phyloP scores from a whole-genome alignment of 495 filamentous ascomycete genomes.

The Xylaria curta region DNA sequence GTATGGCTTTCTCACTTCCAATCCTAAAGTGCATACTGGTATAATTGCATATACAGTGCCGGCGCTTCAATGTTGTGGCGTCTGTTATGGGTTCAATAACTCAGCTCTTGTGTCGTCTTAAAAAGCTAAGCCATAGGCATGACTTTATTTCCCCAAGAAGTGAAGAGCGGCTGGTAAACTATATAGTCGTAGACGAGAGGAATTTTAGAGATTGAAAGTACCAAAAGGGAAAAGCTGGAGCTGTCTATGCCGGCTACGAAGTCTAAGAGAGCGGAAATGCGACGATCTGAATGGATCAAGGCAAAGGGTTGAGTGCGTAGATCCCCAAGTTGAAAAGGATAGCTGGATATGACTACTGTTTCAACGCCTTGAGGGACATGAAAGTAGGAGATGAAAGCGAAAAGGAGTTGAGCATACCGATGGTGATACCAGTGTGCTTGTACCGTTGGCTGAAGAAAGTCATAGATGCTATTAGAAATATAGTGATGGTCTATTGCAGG shows the following conservation, averaged over 20 bases:
- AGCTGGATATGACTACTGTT: neutral
- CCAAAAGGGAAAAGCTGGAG: too few relatives aligned
- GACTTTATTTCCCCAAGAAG: too few relatives aligned
- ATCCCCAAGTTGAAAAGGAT: neutral
- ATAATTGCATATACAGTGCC: neutral
- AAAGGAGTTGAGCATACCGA: neutral
- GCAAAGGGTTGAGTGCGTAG: neutral
- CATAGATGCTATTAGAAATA: neutral
- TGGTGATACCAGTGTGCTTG: neutral
- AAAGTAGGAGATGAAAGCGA: neutral
- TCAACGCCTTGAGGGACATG: neutral
- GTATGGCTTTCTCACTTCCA: neutral
- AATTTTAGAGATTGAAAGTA: too few relatives aligned
- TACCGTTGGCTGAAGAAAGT: neutral
- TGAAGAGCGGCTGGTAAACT: too few relatives aligned
- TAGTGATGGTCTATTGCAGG: neutral
- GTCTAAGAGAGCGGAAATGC: too few relatives aligned
- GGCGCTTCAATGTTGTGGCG: neutral
- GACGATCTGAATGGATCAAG: neutral
- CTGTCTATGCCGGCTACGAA: too few relatives aligned
- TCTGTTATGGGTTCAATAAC: neutral
- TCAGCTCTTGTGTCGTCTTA: too few relatives aligned
- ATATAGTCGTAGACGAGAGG: too few relatives aligned
- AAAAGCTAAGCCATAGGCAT: too few relatives aligned
- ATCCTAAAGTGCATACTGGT: neutral